Evolutionary conservation across 1,284 basidiomycete species (phyloP), one percentile per base, ranked within the genome.

Genomic region (Austroboletus rostrupii): DNA sequence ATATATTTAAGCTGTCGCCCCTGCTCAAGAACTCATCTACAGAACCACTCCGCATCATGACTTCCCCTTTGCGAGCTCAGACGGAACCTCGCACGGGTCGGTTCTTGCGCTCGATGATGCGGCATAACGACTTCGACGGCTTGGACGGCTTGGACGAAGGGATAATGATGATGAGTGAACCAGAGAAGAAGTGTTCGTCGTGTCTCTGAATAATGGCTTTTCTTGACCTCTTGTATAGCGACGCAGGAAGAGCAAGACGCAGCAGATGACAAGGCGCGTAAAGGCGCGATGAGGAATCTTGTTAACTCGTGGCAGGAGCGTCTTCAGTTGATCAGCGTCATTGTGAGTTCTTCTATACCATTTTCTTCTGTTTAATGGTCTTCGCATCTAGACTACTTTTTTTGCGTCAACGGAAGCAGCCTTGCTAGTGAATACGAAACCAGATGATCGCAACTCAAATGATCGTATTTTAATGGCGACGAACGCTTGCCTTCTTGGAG

Each of bases 281-380:
- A 68, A 54, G 69, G 72, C 45, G 78, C 77, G 4, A 65, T 76
- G 64, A 72, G 64, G 53, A 74, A 77, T 38, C 70, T 81, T 0
- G 72, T 80, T 14, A 72, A 76, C 58, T 77, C 78, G 4, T 83
- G 81, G 81, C 76, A 79, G 71, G 81, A 82, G 51, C 66, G 79
- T 20, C 66, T 81, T 49, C 79, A 80, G 62, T 63, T 81, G 11
- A 81, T 83, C 59, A 77, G 72, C 48, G 73, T 83, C 29, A 80
- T 81, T 43, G 80, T 82, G 39, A 59, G 78, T 69, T 33, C 17
- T 16, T 31, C 3, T 3, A 20, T 20, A 11, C 23, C 20, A 3
- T 43, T 31, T 19, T 43, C 36, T 3, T 21, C 19, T 12, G 7
- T 40, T 36, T 56, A 38, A 54, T 14, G 16, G 11, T 33, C 31